Base-by-base conservation (phyloP, 2,329 filamentous ascomycete genomes). In the Seiridium unicorne region DNA sequence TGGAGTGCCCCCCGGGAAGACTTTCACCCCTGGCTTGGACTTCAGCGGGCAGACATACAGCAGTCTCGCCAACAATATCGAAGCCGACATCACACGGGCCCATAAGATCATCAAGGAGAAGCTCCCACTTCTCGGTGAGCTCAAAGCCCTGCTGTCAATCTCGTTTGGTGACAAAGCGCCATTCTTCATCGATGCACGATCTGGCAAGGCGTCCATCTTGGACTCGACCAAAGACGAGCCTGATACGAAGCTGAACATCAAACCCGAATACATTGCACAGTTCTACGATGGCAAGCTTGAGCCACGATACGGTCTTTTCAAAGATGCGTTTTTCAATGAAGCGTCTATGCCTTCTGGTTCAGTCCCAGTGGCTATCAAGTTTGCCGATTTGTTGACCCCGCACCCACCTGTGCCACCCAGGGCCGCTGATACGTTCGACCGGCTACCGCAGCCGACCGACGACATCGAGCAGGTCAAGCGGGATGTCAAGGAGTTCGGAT, bases 381-480 rank as follows among this genome's bases (percentile, higher is more conserved):
- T 69, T 51, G 67, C 63, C 40, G 68, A 70, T 51, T 47, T 63
- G n/a, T 54, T 70, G 31, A 65, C 62, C 18, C 67, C 68, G 6
- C 51, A 55, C 35, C 65, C 64, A 9, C 64, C 67, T 6, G 57
- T 53, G 7, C 58, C 65, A 10, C 65, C 65, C 26, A 63, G 60
- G 54, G 13, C 18, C 31, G 51, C 51, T 31, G 51, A 55, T 38
- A 31, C 51, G 18, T 72, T 78, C 3, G 70, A 72, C 2, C 70
- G 70, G 3, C 70, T 79, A 2, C 77, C 68, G 1, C 75, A 65
- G 68, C 66, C 68, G 11, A 70, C 69, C 8, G 65, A 66, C 47
- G 68, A 72, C 51, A 63, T 71, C 54, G 66, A 66, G 26, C 68
- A 70, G 56, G 65, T 69, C 13, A 70, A 67, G 57, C 47, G 55